Base-by-base conservation (phyloP, 2,329 filamentous ascomycete species). In the Allantophomopsis lycopodina region DNA sequence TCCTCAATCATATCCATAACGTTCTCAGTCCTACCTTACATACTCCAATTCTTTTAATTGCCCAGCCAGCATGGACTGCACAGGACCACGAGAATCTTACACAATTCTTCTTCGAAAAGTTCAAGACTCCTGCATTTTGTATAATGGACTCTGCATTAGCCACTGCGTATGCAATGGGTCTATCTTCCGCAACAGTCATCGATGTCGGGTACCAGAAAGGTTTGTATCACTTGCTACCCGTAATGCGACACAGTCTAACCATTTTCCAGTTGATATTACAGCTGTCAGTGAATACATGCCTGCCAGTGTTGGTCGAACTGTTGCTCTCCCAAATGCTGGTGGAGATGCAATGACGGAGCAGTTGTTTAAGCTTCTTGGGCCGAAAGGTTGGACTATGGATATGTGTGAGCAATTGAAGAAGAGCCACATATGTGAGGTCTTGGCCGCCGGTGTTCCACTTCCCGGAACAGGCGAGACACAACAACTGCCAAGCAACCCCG, bases 51-150 rank as follows among this genome's bases (percentile, higher is more conserved):
- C 71, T 96, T 58, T 75, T 98, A 46, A 82, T 96, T 60, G 75
- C 83, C 7, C 84, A 94, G 50, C 88, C 91, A 4, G 80, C 79
- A 49, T 98, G 91, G 89, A 87, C 86, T 4, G 76, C 83, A 7
- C 79, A 82, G 45, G 87, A 95, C 59, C 81, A 81, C 56, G 89
- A 96, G 61, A 74, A 73, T 32, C 79, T 98, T 48, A 83, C 88
- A 12, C 85, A 91, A 46, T 98, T 94, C 65, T 76, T 96, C 47
- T 98, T 98, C 54, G 91, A 98, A 61, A 93, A 91, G 62, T 94
- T 94, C 56, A 91, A 89, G 64, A 91, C 86, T 0, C 91, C 91
- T 0, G 87, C 85, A 0, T 82, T 98, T 38, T 88, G 83, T 50
- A 71, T 96, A 46, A 81, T 98, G 65, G 84, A 96, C 60, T 82